Evolutionary conservation across 2,329 filamentous ascomycete species (phyloP).

Genomic region (Fusarium sp.): DNA sequence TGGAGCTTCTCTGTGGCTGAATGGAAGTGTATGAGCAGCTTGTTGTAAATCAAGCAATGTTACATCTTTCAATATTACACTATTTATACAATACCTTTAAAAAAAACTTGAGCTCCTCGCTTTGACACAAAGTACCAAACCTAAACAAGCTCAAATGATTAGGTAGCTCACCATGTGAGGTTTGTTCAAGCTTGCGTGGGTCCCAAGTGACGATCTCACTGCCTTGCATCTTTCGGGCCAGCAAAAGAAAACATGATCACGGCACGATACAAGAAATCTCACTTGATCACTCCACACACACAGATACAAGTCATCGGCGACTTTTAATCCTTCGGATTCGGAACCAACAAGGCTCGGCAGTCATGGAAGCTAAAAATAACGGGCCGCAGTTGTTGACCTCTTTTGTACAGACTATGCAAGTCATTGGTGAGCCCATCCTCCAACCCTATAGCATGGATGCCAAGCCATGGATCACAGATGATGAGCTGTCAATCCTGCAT

Average conservation of each 20-base stretch:
- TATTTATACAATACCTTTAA: background rate
- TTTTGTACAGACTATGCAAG: background rate
- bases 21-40: background rate
- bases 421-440: background rate
- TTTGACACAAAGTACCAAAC: background rate
- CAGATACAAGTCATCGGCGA: background rate
- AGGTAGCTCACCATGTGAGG: background rate
- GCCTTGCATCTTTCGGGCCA: background rate
- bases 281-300: background rate
- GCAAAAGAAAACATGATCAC: background rate
- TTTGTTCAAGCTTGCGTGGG: background rate
- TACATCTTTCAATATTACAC: background rate
- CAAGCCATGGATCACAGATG: background rate
- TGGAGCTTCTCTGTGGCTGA: background rate
- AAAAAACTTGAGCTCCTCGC: background rate
- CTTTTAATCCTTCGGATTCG: background rate
- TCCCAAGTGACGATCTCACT: background rate
- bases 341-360: background rate
- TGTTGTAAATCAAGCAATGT: background rate
- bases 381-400: background rate
- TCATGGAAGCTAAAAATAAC: background rate
- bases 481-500: background rate
- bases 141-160: background rate
- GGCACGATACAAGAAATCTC: background rate
- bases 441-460: background rate